Evolutionary conservation across 1,284 basidiomycete genomes (phyloP), one percentile per base, ranked within the genome.

Genomic region (Athelia sp.): DNA sequence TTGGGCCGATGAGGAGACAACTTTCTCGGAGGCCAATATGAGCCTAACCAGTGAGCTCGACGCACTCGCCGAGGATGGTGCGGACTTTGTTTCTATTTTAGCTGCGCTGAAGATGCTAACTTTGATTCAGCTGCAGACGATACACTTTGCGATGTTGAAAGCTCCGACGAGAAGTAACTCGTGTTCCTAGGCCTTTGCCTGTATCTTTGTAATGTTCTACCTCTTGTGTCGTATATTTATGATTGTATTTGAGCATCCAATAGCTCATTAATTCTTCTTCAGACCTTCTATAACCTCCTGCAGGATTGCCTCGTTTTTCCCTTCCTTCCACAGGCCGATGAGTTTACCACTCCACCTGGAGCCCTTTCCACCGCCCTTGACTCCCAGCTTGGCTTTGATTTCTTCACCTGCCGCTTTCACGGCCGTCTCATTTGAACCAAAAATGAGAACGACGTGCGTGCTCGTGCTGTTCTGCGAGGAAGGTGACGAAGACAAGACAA

Each of bases 291-390:
- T 56, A 22, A 76, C 55, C 31, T 75, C 73, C 10, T 74, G 66
- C 4, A 84, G 64, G 3, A 54, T 48, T 2, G 49, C 56, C 34
- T 64, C 67, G 54, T 79, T 76, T 43, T 68, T 69, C 3, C 54
- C 59, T 31, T 67, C 69, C 54, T 72, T 80, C 79, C 78, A 81
- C 14, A 78, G 70, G 1, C 79, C 78, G 3, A 56, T 66, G 53
- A 73, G 76, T 63, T 87, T 87, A 2, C 84, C 84, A 57, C 82
- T 86, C 84, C 82, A 87, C 51, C 72, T 74, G 18, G 66, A 60
- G 2, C 81, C 84, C 59, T 81, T 83, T 3, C 82, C 82, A 17
- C 82, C 83, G 11, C 81, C 84, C 67, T 82, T 87, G 36, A 83
- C 72, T 10, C 68, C 71, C 24, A 85, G 66, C 54, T 72, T 77